These are phyloP conservation scores for Sutorius australiensis DNA, from an alignment of 768 basidiomycete species.

Conservation along the genomic window DNA sequence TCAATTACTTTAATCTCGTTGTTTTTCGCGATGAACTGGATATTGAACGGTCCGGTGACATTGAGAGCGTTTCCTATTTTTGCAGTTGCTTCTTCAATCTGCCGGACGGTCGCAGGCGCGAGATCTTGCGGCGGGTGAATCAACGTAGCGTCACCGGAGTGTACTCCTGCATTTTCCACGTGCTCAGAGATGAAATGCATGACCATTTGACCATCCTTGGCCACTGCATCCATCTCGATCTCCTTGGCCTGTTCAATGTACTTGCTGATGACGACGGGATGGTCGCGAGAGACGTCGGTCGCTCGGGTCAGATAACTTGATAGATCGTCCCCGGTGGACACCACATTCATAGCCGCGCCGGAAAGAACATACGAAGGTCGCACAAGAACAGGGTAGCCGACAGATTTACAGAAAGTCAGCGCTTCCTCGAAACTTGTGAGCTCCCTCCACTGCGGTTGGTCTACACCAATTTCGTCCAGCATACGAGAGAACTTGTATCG, in stretches of 20 bases:
- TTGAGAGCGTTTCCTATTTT: constrained; percentile 98
- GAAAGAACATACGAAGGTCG: constrained; percentile 99
- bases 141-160: constrained; percentile 97
- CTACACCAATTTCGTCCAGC: constrained; percentile 96
- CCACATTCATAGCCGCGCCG: constrained; percentile 99
- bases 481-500: constrained; percentile 99
- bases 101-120: constrained; percentile 92
- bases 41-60: constrained; percentile 98
- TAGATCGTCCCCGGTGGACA: constrained; percentile 88
- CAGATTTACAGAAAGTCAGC: constrained; percentile 82
- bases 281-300: constrained; percentile 91
- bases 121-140: constrained; percentile 98
- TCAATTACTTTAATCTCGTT: constrained; percentile 99
- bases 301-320: constrained; percentile 92
- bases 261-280: constrained; percentile 97
- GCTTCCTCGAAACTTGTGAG: constrained; percentile 89
- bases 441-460: constrained; percentile 98
- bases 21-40: constrained; percentile 99
- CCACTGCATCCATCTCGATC: constrained; percentile 99
- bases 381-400: constrained; percentile 94
- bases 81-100: constrained; percentile 93
- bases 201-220: constrained; percentile 94
- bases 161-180: constrained; percentile 98
- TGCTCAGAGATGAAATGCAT: constrained; percentile 99
- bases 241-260: constrained; percentile 99